Base-by-base conservation (phyloP, 106 monocot species). In the Xerophyta viscosa region DNA sequence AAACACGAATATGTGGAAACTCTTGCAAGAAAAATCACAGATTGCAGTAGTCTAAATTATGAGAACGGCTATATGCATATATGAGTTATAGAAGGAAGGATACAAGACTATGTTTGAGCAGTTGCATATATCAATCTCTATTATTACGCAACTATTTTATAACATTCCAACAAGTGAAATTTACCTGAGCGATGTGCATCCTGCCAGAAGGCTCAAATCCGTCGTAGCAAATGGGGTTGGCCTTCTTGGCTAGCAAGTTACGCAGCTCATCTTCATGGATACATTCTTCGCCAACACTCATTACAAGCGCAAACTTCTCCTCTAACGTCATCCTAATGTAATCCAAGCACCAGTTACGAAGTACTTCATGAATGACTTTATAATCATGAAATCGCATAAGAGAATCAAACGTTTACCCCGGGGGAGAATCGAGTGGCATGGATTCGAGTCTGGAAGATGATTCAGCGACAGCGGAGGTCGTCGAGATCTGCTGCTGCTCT, bases 191-290 rank as follows among this genome's bases (percentile, higher is more conserved):
- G 20, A 92, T 92, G 71, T 92, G 93, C 93, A 94, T 88, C 52
- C 93, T 74, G 0, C 93, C 93, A 5, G 93, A 94, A 10, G 93
- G 93, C 64, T 94, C 93, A 33, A 94, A 94, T 2, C 93, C 93
- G 51, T 94, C 93, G 41, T 94, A 88, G 58, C 77, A 80, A 31
- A 88, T 57, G 0, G 88, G 87, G 25, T 81, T 70, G 1, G 75
- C 77, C 58, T 94, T 94, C 69, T 93, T 93, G 4, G 37, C 71
- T 11, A 93, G 74, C 6, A 94, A 64, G 36, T 81, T 88, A 56
- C 63, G 52, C 23, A 94, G 65, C 67, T 94, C 88, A 1, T 75
- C 80, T 29, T 88, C 93, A 44, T 84, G 77, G 23, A 94, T 88
- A 58, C 93, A 94, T 50, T 94, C 93, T 59, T 94, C 93, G 18